phyloP scores from a whole-genome alignment of 176 grass and related monocot genomes.

The Metroxylon sagu region DNA sequence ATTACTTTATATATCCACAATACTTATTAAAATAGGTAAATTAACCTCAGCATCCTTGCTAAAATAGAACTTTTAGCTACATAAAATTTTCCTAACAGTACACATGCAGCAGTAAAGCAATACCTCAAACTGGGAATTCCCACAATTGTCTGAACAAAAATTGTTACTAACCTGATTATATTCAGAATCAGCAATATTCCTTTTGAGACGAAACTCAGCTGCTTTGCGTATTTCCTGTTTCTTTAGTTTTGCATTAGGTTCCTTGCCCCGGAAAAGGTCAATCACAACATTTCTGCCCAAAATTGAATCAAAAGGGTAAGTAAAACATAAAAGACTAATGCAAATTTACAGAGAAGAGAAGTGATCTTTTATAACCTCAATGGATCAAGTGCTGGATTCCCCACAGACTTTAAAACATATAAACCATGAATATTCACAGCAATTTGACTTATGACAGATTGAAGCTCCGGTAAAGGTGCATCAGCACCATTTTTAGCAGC shows the following conservation, averaged over 20 bases:
- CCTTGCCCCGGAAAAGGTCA: slow-evolving; percentile 27
- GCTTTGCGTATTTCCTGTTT: slow-evolving; percentile 42
- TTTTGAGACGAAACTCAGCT: slow-evolving; percentile 10
- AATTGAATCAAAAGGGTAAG: too few relatives aligned
- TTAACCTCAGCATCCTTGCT: too few relatives aligned
- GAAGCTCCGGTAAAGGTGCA: slow-evolving; percentile 26
- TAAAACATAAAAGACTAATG: slow-evolving; percentile 8
- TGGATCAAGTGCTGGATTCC: background rate
- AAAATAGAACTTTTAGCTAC: too few relatives aligned
- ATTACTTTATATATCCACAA: too few relatives aligned
- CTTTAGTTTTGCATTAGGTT: slow-evolving; percentile 28
- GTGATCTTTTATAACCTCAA: slow-evolving; percentile 24
- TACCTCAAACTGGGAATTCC: too few relatives aligned
- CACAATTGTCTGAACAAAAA: too few relatives aligned
- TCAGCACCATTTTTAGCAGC: slow-evolving; percentile 45
- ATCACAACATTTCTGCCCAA: slow-evolving; percentile 37
- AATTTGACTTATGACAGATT: slow-evolving; percentile 7
- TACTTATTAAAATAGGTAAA: too few relatives aligned
- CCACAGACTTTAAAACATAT: slow-evolving; percentile 31
- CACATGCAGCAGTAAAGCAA: too few relatives aligned
- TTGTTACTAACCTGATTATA: slow-evolving; percentile 40
- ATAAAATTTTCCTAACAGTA: too few relatives aligned
- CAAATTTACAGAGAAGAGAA: slow-evolving; percentile 3
- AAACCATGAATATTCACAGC: slow-evolving; percentile 43
- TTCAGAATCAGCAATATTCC: slow-evolving; percentile 37